Percentiles rank a stretch among this genome's conserved stretches.
Evolutionary conservation across 495 filamentous ascomycete species (phyloP).

Genomic region (Alectoria sarmentosa): DNA sequence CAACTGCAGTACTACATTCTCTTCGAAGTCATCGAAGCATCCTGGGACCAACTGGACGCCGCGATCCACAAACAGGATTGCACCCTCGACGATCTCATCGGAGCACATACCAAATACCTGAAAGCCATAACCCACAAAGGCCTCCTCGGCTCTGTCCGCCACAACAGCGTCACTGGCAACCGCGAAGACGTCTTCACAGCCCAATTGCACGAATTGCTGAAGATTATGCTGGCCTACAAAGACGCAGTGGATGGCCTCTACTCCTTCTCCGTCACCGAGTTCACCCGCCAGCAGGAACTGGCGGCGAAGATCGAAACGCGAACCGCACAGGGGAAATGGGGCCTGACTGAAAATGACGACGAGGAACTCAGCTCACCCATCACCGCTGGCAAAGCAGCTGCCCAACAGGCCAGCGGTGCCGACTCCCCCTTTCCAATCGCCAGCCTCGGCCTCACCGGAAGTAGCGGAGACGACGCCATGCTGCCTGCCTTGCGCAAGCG

Average conservation of each 20-base stretch:
- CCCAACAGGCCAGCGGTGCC: slow-evolving; percentile 21
- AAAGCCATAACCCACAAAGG: slow-evolving; percentile 95
- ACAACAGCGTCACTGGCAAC: slow-evolving; percentile 35
- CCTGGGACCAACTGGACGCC: slow-evolving; percentile 80
- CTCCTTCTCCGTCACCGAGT: slow-evolving; percentile 87
- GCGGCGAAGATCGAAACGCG: slow-evolving; percentile 63
- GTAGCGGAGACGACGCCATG: slow-evolving; percentile 44
- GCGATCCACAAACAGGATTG: slow-evolving; percentile 72
- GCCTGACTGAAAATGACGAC: slow-evolving; percentile 45
- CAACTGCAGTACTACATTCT: slow-evolving; percentile 98
- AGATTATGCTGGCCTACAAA: slow-evolving; percentile 88
- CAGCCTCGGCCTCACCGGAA: slow-evolving; percentile 30
- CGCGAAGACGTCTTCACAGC: slow-evolving; percentile 79
- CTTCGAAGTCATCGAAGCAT: slow-evolving; percentile 91
- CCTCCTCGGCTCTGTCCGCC: slow-evolving; percentile 62
- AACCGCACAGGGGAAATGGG: slow-evolving; percentile 53
- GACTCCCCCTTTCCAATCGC: slow-evolving; percentile 33
- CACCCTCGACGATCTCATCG: slow-evolving; percentile 92
- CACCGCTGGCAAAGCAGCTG: slow-evolving; percentile 12
- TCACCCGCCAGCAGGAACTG: slow-evolving; percentile 80
- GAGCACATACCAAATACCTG: slow-evolving; percentile 84
- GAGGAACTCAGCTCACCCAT: slow-evolving; percentile 25
- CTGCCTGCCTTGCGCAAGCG: slow-evolving; percentile 69
- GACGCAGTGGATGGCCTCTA: slow-evolving; percentile 93
- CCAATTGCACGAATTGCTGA: slow-evolving; percentile 86